phyloP scores from a whole-genome alignment of 495 filamentous ascomycete genomes.

The Xylaria cubensis region DNA sequence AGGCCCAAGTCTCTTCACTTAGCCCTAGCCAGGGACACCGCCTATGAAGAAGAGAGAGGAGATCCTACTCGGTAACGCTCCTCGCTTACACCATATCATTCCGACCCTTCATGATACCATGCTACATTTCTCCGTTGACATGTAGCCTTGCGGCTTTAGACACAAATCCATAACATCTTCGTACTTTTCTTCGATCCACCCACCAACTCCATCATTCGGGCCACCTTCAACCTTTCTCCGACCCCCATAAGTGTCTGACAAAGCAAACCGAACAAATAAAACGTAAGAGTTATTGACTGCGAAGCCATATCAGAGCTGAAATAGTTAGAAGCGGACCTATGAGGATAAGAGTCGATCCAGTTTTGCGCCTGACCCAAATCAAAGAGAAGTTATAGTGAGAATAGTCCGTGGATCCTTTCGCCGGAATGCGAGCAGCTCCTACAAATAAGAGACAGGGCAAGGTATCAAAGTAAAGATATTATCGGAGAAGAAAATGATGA shows the following conservation, averaged over 20 bases:
- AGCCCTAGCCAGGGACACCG: constrained; percentile 14
- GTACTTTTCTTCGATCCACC: constrained; percentile 5
- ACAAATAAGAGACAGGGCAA: constrained; percentile 8
- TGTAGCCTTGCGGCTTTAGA: not conserved
- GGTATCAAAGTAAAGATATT: constrained; percentile 15
- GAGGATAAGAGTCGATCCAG: constrained; percentile 14
- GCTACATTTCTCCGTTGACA: not conserved
- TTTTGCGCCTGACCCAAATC: constrained; percentile 14
- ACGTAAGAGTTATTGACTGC: not conserved
- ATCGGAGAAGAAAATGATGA: constrained; percentile 4
- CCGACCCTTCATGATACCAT: not conserved
- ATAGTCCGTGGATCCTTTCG: constrained; percentile 14
- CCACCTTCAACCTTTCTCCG: not conserved
- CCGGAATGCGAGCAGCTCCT: not conserved
- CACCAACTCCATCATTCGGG: constrained; percentile 12
- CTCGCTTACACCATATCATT: not conserved
- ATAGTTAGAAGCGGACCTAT: constrained; percentile 2
- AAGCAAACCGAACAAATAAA: constrained; percentile 19
- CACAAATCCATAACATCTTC: not conserved
- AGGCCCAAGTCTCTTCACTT: constrained; percentile 8
- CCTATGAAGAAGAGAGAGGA: constrained; percentile 3
- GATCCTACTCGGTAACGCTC: not conserved
- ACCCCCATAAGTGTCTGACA: not conserved
- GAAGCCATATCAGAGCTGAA: not conserved
- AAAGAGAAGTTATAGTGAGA: constrained; percentile 16